These are phyloP conservation scores for Cajanus cajan DNA, from an alignment of 306 rosid genomes.

Conservation along the genomic window DNA sequence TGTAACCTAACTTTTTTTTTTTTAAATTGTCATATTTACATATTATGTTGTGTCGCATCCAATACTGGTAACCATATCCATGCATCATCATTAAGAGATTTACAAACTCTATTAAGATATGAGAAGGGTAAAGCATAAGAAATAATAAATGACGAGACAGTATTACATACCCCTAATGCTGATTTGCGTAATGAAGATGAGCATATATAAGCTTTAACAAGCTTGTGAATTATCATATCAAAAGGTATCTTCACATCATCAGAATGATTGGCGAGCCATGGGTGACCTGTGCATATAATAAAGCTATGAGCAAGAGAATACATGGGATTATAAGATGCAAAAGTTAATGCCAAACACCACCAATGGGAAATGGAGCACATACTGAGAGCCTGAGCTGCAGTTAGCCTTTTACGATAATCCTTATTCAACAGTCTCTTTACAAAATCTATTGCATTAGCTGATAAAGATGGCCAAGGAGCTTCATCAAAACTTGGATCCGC, in stretches of 20 bases:
- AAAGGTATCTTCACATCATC: constrained; percentile 56
- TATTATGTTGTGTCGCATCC: not conserved
- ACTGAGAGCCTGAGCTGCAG: constrained; percentile 81
- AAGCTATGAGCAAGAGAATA: constrained; percentile 19
- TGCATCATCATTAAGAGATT: not conserved
- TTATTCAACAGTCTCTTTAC: constrained; percentile 73
- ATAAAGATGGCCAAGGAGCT: constrained; percentile 87
- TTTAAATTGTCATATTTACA: not conserved
- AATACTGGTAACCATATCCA: not conserved
- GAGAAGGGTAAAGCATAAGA: not conserved
- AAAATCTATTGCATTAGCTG: constrained; percentile 71
- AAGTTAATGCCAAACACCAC: not conserved
- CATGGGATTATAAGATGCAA: not conserved
- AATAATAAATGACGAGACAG: not conserved
- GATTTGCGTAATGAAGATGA: constrained; percentile 75
- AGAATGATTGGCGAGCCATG: constrained; percentile 59
- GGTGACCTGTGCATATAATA: constrained; percentile 60
- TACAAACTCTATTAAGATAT: not conserved
- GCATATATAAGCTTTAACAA: constrained; percentile 60
- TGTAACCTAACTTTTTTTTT: not conserved
- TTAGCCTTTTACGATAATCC: constrained; percentile 70
- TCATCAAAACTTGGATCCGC: constrained; percentile 84
- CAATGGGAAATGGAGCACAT: constrained; percentile 29
- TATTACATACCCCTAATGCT: constrained; percentile 63
- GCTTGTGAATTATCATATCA: constrained; percentile 74